Base-by-base conservation (phyloP, 805 yeast species). In the Starmerella asiatica region DNA sequence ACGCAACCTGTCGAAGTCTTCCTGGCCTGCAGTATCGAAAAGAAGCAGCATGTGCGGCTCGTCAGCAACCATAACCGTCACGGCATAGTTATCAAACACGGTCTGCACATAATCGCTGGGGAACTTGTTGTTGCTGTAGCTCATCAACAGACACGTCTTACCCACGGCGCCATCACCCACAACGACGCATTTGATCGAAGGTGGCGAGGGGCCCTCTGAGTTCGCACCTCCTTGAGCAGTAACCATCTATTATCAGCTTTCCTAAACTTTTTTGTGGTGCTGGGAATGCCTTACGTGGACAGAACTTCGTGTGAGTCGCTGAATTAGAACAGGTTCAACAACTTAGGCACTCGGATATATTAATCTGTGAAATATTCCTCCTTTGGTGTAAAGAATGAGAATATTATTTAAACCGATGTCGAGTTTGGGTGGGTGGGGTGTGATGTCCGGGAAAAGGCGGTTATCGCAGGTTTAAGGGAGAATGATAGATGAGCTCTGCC, bases 161-260 rank as follows among this genome's bases (percentile, higher is more conserved):
- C 98, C 98, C 48, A 91, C 97, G 53, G 97, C 97, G 82, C 98
- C 98, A 66, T 91, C 98, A 50, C 98, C 98, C 41, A 91, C 97
- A 50, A 88, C 96, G 50, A 91, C 97, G 71, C 97, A 91, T 65
- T 88, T 88, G 49, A 64, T 60, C 19, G 66, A 46, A 12, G 51
- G 52, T n/a, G 52, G 48, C 17, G 51, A 43, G 16, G 45, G 44
- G 27, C 43, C 43, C 12, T 43, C 47, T 8, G 35, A 29, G 18
- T 39, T 31, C 2, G 36, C 29, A 5, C 39, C 41, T 3, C 41
- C 48, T 33, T 38, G 48, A 9, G 32, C 39, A 18, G 48, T 15
- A 8, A 38, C 47, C 47, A 43, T 43, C 16, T 16, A 8, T 11
- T 8, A n/a, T 29, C 16, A 7, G 12, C 15, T 29, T 8, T 29